Conservation (phyloP, 768 basidiomycete species). For the Leccinum boreale region DNA sequence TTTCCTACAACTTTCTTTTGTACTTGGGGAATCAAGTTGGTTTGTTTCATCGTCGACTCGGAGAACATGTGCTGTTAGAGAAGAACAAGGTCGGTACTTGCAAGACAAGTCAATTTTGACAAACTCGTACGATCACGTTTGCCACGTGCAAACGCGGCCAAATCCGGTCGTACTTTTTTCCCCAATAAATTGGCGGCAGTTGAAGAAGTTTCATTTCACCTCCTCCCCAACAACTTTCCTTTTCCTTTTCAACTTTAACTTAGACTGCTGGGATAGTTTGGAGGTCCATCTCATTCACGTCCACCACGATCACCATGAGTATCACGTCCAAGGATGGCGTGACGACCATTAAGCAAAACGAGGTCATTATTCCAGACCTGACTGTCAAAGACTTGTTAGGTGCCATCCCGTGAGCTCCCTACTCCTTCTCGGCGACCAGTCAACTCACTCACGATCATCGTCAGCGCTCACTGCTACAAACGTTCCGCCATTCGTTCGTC, state of each 20-base stretch:
- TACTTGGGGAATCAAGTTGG: neutral
- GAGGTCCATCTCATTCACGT: constrained; percentile 1
- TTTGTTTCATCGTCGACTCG: neutral
- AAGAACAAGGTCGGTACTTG: too few species aligned
- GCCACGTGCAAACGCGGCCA: constrained; percentile 28
- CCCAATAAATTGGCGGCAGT: constrained; percentile 27
- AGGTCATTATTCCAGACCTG: constrained; percentile 74
- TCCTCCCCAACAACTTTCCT: neutral
- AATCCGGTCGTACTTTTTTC: constrained; percentile 18
- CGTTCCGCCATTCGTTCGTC: constrained; percentile 82
- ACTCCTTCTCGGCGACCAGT: neutral
- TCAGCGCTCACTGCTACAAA: constrained; percentile 82
- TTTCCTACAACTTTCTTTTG: neutral
- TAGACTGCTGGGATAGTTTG: constrained; percentile 6
- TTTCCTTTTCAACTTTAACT: neutral
- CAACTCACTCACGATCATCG: neutral
- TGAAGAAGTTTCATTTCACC: neutral
- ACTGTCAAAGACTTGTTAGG: constrained; percentile 83
- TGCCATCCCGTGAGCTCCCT: constrained; percentile 68
- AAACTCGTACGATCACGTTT: neutral
- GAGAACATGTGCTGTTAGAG: neutral
- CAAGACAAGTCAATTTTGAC: too few species aligned
- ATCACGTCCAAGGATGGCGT: constrained; percentile 11
- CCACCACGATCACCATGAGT: constrained; percentile 21
- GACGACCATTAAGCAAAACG: constrained; percentile 50